Conservation (phyloP, 805 yeast genomes). For the Danielia oregonensis region DNA sequence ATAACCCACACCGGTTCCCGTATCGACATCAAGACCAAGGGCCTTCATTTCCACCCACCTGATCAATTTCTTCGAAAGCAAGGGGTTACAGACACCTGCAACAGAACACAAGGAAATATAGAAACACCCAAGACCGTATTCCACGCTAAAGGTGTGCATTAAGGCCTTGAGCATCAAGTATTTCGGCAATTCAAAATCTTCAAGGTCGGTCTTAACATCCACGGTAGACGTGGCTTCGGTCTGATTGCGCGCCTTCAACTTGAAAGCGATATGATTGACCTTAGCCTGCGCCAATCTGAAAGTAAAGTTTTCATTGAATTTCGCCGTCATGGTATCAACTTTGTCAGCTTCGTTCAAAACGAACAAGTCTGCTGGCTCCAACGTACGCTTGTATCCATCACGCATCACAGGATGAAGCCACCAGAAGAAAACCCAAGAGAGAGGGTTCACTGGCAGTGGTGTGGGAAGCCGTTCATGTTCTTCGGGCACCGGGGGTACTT, state of each 20-base stretch:
- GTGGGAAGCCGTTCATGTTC: constrained; percentile 46
- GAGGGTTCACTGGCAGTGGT: constrained; percentile 40
- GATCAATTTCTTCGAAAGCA: constrained; percentile 36
- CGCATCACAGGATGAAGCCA: constrained; percentile 65
- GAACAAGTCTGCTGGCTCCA: constrained; percentile 61
- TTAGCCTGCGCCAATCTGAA: constrained; percentile 9
- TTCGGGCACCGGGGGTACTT: constrained; percentile 48
- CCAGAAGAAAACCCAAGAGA: constrained; percentile 52
- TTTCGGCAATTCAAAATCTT: constrained; percentile 28
- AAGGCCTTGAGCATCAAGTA: constrained; percentile 20
- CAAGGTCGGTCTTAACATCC: constrained; percentile 23
- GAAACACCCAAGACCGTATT: constrained; percentile 20
- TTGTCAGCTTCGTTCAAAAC: constrained; percentile 30
- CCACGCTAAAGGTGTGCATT: constrained; percentile 28
- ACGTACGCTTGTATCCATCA: constrained; percentile 69
- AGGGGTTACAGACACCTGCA: constrained; percentile 29
- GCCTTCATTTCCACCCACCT: constrained; percentile 28
- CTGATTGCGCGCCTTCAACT: constrained; percentile 25
- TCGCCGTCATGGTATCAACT: constrained; percentile 28
- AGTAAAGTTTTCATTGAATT: constrained; percentile 21
- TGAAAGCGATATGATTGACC: constrained; percentile 18
- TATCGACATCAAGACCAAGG: constrained; percentile 18
- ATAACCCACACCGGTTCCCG: constrained; percentile 40
- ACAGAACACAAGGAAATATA: constrained; percentile 23
- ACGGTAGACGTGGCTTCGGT: constrained; percentile 19